These are phyloP conservation scores for Rhodotorula sp. DNA, from an alignment of 1,284 basidiomycete genomes.

Conservation along the genomic window DNA sequence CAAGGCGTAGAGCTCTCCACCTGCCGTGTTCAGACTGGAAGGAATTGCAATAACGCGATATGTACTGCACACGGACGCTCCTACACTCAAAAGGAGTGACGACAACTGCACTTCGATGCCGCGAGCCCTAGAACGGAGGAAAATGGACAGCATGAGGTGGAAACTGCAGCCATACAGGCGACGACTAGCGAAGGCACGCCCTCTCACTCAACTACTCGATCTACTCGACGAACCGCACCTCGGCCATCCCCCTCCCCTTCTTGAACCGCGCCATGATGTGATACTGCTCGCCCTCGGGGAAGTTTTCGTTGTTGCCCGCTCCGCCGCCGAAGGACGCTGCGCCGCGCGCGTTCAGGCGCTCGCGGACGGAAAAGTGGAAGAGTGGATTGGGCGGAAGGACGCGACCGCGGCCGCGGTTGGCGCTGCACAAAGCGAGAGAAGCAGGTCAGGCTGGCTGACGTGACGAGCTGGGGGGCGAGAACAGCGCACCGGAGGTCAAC, in stretches of 20 bases:
- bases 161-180: background rate
- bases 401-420: slow-evolving; percentile 29
- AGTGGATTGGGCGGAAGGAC: slow-evolving; percentile 7
- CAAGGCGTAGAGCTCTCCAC: background rate
- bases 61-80: too few species aligned
- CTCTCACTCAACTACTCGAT: too few species aligned
- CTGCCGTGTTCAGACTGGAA: too few species aligned
- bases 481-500: slow-evolving; percentile 10
- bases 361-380: slow-evolving; percentile 29
- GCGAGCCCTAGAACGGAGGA: too few species aligned
- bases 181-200: background rate
- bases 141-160: too few species aligned
- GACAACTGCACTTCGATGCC: too few species aligned
- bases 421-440: background rate
- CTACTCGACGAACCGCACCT: slow-evolving; percentile 21
- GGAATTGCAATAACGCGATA: too few species aligned
- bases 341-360: slow-evolving; percentile 8
- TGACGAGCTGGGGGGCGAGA: background rate
- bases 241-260: background rate
- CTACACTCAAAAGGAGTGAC: too few species aligned
- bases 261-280: slow-evolving; percentile 10
- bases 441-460: background rate
- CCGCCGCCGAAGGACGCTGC: slow-evolving; percentile 7
- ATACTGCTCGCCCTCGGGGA: slow-evolving; percentile 22
- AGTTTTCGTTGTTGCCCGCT: slow-evolving; percentile 22